Base-by-base conservation (phyloP, 2,329 filamentous ascomycete genomes). In the Neophaeococcomyces mojaviensis region DNA sequence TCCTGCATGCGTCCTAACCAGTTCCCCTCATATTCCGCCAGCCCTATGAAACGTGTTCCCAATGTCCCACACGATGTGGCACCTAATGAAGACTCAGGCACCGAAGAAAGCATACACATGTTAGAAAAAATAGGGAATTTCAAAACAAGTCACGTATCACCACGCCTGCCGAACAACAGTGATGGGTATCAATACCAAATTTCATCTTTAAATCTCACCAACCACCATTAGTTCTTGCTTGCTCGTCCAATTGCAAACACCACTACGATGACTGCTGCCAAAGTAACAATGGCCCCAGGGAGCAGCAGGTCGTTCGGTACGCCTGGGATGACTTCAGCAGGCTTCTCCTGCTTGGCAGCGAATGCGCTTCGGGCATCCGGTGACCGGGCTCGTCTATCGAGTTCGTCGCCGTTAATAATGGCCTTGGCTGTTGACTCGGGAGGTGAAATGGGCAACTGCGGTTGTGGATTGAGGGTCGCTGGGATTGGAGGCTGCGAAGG, bases 241-340 rank as follows among this genome's bases (percentile, higher is more conserved):
- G 55, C 49, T 24, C 88, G 81, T 50, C 86, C 82, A 59, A 98
- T 80, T 34, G 88, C 82, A 69, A 98, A 98, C 9, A 97, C 90
- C 54, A 86, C 87, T 33, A 94, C 76, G 66, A 98, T 95, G 31
- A 95, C 89, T 35, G 94, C 87, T 8, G 90, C 92, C 60, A 98
- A 69, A n/a, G 89, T 89, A 47, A 92, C 88, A 62, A 98, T 90
- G 16, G 92, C 92, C 55, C 92, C 92, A 0, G 92, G 92, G 34
- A 97, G 77, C 15, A 98, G 73, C 45, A 97, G 72, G 60, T 98
- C 92, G 61, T 98, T 98, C 7, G 92, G 88, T 28, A 98, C 85
- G 45, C 92, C 92, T 2, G 82, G 77, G 61, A 98, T 90, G 48
- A 95, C 71, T 30, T 46, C 35, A 10, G 24, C n/a, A 66, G 94